A percentile compares a stretch with the other conserved stretches of the same genome.
phyloP scores from a whole-genome alignment of 371 early-diverging fungal species.

The Mortierella sp. region DNA sequence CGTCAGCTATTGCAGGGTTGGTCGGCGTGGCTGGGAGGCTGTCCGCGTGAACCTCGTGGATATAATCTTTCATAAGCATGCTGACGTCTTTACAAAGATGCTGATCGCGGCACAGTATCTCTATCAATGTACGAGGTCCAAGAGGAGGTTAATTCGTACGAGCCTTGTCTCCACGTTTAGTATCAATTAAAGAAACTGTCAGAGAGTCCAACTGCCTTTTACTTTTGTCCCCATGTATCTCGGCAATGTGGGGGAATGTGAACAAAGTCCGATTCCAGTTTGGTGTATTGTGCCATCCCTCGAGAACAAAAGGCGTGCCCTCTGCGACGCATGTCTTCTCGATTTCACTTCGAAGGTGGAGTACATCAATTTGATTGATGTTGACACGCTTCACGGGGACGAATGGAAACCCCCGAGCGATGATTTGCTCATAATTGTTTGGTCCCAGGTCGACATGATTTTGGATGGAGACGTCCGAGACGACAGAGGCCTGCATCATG shows the following conservation, averaged over 20 bases:
- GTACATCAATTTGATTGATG: slow-evolving; percentile 6
- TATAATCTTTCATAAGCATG: slow-evolving; percentile 33
- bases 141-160: no score
- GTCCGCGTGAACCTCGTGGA: slow-evolving; percentile 20
- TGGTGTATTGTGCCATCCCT: slow-evolving; percentile 52
- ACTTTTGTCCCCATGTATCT: slow-evolving; percentile 46
- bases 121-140: no score
- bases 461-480: slow-evolving; percentile 8
- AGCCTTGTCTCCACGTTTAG: no score
- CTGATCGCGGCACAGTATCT: slow-evolving; percentile 39
- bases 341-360: slow-evolving; percentile 29
- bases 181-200: no score
- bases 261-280: slow-evolving; percentile 56
- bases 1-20: background rate
- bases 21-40: slow-evolving; percentile 2
- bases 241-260: slow-evolving; percentile 43
- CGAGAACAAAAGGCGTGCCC: slow-evolving; percentile 62
- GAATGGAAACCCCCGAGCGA: slow-evolving; percentile 38
- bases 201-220: no score
- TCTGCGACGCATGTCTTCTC: slow-evolving; percentile 52
- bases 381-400: slow-evolving; percentile 22
- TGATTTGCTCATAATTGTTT: slow-evolving; percentile 18
- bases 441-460: slow-evolving; percentile 10
- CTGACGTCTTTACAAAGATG: slow-evolving; percentile 11
- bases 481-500: slow-evolving; percentile 32